Evolutionary conservation across 345 rosid species (phyloP).

Genomic region (Rhodomyrtus tomentosa): DNA sequence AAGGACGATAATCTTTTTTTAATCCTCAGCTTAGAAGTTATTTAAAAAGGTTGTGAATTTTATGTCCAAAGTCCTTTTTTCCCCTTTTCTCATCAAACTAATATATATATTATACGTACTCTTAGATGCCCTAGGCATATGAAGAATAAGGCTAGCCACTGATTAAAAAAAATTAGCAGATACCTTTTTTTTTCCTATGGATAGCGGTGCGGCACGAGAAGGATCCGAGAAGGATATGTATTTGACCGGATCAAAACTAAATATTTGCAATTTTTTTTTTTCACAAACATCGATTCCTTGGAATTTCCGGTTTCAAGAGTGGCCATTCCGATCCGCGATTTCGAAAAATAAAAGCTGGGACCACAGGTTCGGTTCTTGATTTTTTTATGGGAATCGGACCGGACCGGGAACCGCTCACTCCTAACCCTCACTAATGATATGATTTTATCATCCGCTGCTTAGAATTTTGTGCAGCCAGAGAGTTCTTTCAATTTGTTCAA

Average conservation of each 20-base stretch:
- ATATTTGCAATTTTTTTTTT: too few relatives aligned
- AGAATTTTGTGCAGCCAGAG: background rate
- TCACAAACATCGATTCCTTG: too few relatives aligned
- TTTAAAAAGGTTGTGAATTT: background rate
- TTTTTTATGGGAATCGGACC: too few relatives aligned
- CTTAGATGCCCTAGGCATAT: background rate
- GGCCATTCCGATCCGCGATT: too few relatives aligned
- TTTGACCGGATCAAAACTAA: too few relatives aligned
- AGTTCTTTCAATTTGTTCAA: too few relatives aligned
- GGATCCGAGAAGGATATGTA: too few relatives aligned
- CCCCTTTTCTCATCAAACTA: background rate
- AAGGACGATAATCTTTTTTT: too few relatives aligned
- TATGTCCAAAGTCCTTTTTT: background rate
- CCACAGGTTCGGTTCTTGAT: too few relatives aligned
- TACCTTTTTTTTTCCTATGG: background rate
- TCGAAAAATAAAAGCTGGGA: too few relatives aligned
- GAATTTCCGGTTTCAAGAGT: too few relatives aligned
- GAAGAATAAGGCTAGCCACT: background rate
- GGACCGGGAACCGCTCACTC: too few relatives aligned
- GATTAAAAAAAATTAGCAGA: background rate
- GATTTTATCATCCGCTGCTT: background rate
- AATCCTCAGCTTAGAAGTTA: background rate
- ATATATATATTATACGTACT: background rate
- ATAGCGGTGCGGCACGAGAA: background rate
- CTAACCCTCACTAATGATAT: background rate